Evolutionary conservation across 2,329 filamentous ascomycete genomes (phyloP).

Genomic region (Ophiosphaerella narmari): DNA sequence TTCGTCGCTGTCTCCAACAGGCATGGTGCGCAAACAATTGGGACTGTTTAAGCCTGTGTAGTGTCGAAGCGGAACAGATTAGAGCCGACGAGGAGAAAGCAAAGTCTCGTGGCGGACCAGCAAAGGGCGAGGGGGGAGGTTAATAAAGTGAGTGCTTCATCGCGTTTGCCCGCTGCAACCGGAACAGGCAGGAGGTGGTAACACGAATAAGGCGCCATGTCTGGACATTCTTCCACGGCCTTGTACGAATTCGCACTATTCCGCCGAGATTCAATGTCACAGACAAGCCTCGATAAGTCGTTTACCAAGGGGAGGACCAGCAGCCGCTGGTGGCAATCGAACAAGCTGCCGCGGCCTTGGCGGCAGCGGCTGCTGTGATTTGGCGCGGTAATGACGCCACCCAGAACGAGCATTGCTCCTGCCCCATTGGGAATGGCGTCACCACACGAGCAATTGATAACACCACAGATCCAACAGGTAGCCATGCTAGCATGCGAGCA

Average conservation of each 20-base stretch:
- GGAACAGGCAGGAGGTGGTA: constrained; percentile 23
- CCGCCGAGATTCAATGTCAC: constrained; percentile 12
- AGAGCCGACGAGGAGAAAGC: constrained; percentile 18
- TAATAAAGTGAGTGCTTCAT: constrained; percentile 8
- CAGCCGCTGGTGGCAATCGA: constrained; percentile 7
- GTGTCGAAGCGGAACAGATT: background rate
- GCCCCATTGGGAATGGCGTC: background rate
- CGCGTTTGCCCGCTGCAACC: constrained; percentile 11
- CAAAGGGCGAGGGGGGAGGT: constrained; percentile 5
- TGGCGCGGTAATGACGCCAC: constrained; percentile 1
- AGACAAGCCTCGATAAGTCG: constrained; percentile 23
- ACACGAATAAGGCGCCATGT: constrained; percentile 13
- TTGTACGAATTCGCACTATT: constrained; percentile 9
- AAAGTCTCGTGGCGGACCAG: constrained; percentile 10
- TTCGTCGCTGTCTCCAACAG: constrained; percentile 30
- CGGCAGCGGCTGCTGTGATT: background rate
- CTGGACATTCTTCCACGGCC: constrained; percentile 8
- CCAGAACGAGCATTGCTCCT: constrained; percentile 1
- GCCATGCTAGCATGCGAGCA: no score
- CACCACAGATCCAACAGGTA: background rate
- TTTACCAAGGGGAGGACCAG: constrained; percentile 9
- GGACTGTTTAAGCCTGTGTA: background rate
- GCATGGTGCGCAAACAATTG: constrained; percentile 28
- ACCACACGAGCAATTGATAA: background rate
- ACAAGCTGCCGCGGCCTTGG: constrained; percentile 5